Base-by-base conservation (phyloP, 78 protist species). In the Dictyostelium capitatum region DNA sequence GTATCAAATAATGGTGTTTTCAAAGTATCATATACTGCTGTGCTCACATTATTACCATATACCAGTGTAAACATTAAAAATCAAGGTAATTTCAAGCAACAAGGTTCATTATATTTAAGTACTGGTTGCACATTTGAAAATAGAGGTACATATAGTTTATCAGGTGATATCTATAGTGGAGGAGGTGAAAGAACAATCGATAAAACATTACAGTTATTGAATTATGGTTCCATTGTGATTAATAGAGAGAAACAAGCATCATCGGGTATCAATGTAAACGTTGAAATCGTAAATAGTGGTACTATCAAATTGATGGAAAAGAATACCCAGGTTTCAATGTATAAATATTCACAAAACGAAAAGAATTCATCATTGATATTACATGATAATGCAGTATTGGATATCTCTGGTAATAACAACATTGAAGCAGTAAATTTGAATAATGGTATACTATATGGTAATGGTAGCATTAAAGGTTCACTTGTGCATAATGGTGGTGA, bases 271-370 rank as follows among this genome's bases (percentile, higher is more conserved):
- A 5, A 25, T 11, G 32, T 51, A 14, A 51, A 51, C 10, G 56
- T 51, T 51, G 56, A 51, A 51, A 12, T 67, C 30, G 32, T 67
- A 32, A 67, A 67, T 67, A 32, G 14, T 67, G 75, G 75, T 67
- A 67, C 43, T 14, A 37, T 37, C 6, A 37, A 37, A 37, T 1
- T 37, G 43, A 37, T 37, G 43, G 43, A 37, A 3, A 37, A 37
- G 43, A 37, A 37, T 2, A 37, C 43, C 1, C 6, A 3, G 43
- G 43, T 37, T 37, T 37, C 43, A 37, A 37, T 37, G 43, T 37
- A 37, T 2, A 37, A 37, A 37, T 37, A 37, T 37, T 37, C 43
- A 37, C 75, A 67, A 67, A 25, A 67, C 19, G 28, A 6, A 23
- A 67, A 67, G 25, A 17, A 32, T 67, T 67, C 75, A 32, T 12